Evolutionary conservation across 2,329 filamentous ascomycete species (phyloP).

Genomic region (Colletotrichum sp.): DNA sequence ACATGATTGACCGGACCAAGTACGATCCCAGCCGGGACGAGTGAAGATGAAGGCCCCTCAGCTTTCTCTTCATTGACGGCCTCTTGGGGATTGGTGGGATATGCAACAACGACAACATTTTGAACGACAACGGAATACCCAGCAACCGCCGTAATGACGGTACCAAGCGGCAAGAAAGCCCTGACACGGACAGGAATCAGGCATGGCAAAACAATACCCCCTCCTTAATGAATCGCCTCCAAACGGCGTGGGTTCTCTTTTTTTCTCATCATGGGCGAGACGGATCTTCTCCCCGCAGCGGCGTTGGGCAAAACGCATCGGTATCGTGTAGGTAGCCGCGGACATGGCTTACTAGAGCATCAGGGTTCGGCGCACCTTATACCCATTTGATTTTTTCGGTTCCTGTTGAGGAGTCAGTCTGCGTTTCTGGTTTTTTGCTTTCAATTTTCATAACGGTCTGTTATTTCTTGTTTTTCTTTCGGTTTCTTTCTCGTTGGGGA

Average conservation of each 20-base stretch:
- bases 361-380: conserved; percentile 2
- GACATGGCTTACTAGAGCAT: conserved; percentile 6
- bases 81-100: not conserved
- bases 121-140: not conserved
- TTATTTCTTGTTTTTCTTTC: not conserved
- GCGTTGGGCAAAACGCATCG: not conserved
- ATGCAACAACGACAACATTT: not conserved
- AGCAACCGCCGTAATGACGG: not conserved
- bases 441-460: not conserved
- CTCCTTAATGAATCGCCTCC: not conserved
- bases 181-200: not conserved
- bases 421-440: not conserved
- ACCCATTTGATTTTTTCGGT: conserved; percentile 18
- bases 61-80: not conserved
- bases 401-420: not conserved
- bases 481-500: not conserved
- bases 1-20: not conserved
- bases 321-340: not conserved
- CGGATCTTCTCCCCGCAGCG: not conserved
- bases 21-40: conserved; percentile 4
- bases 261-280: not conserved
- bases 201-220: not conserved
- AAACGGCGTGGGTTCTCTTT: not conserved
- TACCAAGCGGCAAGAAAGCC: not conserved
- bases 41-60: not conserved